Base-by-base conservation (phyloP, 2,329 filamentous ascomycete species). In the Macrophomina phaseolina region DNA sequence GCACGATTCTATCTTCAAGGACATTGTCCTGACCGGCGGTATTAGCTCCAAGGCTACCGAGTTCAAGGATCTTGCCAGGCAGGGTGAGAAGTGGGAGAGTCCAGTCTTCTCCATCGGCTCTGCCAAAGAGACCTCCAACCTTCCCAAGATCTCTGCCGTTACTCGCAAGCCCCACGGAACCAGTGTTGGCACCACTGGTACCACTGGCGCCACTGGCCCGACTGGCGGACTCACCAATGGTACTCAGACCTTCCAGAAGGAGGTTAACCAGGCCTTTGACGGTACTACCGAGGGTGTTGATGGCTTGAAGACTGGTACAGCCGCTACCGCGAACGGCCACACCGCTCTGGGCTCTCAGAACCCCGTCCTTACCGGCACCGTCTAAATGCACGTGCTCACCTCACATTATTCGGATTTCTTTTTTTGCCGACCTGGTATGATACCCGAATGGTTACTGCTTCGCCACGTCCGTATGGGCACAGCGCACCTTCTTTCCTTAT, bases 71-170 rank as follows among this genome's bases (percentile, higher is more conserved):
- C 85, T 97, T 67, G 92, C 94, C 8, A 84, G 84, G 71, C 93
- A 95, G 87, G 95, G 95, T 63, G 91, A 97, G 66, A 90, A 89
- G 79, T 99, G 95, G 95, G 91, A 97, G 84, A 96, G 91, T 68
- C 93, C 94, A 9, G 89, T 99, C 74, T 99, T 99, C 83, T 90
- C 88, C 68, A 90, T 98, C 72, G 94, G 95, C 56, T 86, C 82
- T 51, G 93, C 94, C 11, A 83, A 86, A 65, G 89, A 90, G 80
- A 93, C 91, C 49, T 85, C 81, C 30, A 87, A 91, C 73, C 85
- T 97, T 51, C 93, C 94, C 1, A 76, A 80, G 69, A 76, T 84
- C 45, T 77, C 79, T 1, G 71, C 82, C 45, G 80, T 90, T 64
- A 83, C 78, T 42, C 87, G 88, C 74, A 91, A 91, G 80, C 80